Percentiles rank a stretch among this genome's conserved stretches.
phyloP scores from a whole-genome alignment of 345 rosid species.

The Luvunga scandens region DNA sequence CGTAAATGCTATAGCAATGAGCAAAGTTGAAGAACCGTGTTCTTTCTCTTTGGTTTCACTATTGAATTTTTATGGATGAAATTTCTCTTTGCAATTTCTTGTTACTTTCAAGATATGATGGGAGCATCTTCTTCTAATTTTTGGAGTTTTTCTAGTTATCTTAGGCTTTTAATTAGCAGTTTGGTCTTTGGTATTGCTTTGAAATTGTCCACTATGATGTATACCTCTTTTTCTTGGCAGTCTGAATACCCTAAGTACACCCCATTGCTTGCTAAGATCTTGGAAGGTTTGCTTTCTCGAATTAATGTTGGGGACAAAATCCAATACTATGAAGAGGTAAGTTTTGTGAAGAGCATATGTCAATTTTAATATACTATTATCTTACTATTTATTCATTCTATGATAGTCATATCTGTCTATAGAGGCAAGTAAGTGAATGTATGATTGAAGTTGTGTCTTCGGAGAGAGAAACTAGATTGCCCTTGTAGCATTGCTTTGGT shows the following conservation, averaged over 20 bases:
- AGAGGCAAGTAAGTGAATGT: background rate
- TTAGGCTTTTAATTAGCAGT: conserved; percentile 13
- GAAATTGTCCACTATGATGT: conserved; percentile 21
- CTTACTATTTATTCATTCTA: background rate
- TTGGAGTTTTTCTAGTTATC: background rate
- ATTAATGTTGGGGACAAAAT: conserved; percentile 62
- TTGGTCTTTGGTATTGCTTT: background rate
- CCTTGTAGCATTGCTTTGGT: background rate
- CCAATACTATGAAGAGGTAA: conserved; percentile 62
- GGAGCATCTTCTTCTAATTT: background rate
- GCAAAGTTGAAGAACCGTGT: background rate
- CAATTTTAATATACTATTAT: background rate
- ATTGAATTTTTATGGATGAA: background rate
- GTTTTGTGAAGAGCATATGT: conserved; percentile 13
- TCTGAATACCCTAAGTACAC: conserved; percentile 76
- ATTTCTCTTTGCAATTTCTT: background rate
- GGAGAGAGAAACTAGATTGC: background rate
- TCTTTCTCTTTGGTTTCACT: background rate
- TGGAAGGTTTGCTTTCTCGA: conserved; percentile 73
- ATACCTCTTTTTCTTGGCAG: conserved; percentile 44
- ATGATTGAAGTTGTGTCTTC: background rate
- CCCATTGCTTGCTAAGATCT: conserved; percentile 77
- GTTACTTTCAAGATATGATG: background rate
- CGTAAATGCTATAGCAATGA: background rate
- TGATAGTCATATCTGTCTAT: background rate